These are phyloP conservation scores for Solanum chaucha DNA, from an alignment of 257 asterid species.

Conservation along the genomic window DNA sequence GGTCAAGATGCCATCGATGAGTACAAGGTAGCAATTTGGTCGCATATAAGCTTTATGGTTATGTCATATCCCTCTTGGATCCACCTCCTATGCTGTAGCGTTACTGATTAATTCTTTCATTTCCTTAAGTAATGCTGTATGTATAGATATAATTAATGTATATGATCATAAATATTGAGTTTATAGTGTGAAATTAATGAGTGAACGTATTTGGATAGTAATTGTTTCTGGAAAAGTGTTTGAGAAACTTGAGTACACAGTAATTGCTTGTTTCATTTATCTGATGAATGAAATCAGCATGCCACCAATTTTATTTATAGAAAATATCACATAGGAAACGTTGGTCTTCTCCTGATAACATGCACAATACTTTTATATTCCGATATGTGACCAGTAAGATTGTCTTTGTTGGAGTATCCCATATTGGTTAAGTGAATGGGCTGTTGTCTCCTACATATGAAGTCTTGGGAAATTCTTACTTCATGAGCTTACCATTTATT, in stretches of 20 bases:
- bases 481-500: background rate
- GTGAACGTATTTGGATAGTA: background rate
- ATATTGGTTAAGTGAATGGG: background rate
- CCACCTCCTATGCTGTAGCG: background rate
- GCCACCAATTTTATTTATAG: background rate
- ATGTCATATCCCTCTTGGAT: background rate
- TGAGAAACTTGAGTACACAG: background rate
- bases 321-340: background rate
- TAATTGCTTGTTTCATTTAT: background rate
- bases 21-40: conserved; percentile 56
- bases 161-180: background rate
- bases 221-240: background rate
- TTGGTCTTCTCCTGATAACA: background rate
- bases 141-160: background rate
- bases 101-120: background rate
- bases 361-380: background rate
- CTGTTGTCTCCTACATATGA: background rate
- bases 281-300: background rate
- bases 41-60: background rate
- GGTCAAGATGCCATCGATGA: conserved; percentile 97
- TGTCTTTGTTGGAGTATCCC: background rate
- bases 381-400: background rate
- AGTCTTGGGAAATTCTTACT: background rate
- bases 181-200: background rate
- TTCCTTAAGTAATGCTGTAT: background rate